Base-by-base conservation (phyloP, 768 basidiomycete genomes). In the Grammothele lineata region DNA sequence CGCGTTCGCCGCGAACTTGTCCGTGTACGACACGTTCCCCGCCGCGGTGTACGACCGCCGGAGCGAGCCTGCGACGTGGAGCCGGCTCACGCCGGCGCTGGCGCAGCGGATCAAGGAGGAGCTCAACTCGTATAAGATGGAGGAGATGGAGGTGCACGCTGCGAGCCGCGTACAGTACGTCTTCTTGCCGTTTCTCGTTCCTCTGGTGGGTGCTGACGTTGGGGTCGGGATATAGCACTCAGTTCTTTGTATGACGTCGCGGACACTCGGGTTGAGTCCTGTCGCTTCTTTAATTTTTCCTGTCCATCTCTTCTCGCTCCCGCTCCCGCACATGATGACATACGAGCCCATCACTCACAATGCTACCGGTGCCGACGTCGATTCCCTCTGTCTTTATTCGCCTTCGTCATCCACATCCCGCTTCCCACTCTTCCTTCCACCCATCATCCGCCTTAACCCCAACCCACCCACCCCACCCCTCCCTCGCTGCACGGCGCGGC, bases 71-170 rank as follows among this genome's bases (percentile, higher is more conserved):
- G 94, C 93, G 38, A 98, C 95, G 22, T 97, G 93, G 84, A 97
- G 94, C 69, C 79, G 90, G 33, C 70, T 99, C 59, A 99, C 96
- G 43, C 96, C 95, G 36, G 83, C 87, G 48, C 72, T 98, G 59
- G 95, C 95, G 33, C 92, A 97, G 73, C 78, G 86, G 58, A 98
- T 99, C 67, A 99, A 99, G 76, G 92, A 95, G 70, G 92, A 95
- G 70, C 74, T 99, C 43, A 99, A 99, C 69, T 92, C 91, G 46
- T 98, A 90, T 70, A 98, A 98, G 76, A 91, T 97, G 88, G 93
- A 95, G 69, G 93, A 97, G 72, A 98, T 99, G 95, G 92, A 94
- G 65, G 93, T 99, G 52, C 95, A 98, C 68, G 88, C 89, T 57
- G 74, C 87, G 40, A 94, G 91, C 68, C 83, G 91, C 66, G 81